phyloP scores from a whole-genome alignment of 1,139 yeast species.

The Geotrichum phurueaensis region DNA sequence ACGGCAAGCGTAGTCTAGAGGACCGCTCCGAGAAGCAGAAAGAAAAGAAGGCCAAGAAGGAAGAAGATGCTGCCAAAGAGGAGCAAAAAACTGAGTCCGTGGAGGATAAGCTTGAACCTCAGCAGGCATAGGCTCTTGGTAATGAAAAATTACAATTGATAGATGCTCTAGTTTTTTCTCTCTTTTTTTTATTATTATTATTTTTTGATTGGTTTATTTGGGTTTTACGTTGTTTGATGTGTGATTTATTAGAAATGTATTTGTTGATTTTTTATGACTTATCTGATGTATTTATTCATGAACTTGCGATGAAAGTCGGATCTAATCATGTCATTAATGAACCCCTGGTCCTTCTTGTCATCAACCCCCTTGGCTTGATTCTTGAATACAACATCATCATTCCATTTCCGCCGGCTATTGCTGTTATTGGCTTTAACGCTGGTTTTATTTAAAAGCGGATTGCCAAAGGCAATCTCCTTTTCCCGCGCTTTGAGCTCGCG shows the following conservation, averaged over 20 bases:
- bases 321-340: slow-evolving; percentile 58
- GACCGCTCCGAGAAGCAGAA: slow-evolving; percentile 2
- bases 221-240: neutral
- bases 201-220: neutral
- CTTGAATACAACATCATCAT: slow-evolving; percentile 45
- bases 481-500: slow-evolving; percentile 36
- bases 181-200: no score
- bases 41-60: slow-evolving; percentile 1
- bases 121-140: neutral
- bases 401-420: slow-evolving; percentile 40
- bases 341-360: slow-evolving; percentile 32
- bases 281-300: slow-evolving; percentile 57
- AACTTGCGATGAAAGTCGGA: slow-evolving; percentile 70
- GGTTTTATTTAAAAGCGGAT: slow-evolving; percentile 41
- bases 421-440: slow-evolving; percentile 5
- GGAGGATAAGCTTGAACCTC: neutral
- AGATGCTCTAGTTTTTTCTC: neutral
- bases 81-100: neutral
- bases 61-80: neutral
- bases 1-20: slow-evolving; percentile 24
- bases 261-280: slow-evolving; percentile 15
- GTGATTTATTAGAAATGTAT: neutral
- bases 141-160: neutral
- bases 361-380: slow-evolving; percentile 34
- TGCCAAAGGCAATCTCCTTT: slow-evolving; percentile 37